Evolutionary conservation across 768 basidiomycete species (phyloP).

Genomic region (Rhizopogon rudus): DNA sequence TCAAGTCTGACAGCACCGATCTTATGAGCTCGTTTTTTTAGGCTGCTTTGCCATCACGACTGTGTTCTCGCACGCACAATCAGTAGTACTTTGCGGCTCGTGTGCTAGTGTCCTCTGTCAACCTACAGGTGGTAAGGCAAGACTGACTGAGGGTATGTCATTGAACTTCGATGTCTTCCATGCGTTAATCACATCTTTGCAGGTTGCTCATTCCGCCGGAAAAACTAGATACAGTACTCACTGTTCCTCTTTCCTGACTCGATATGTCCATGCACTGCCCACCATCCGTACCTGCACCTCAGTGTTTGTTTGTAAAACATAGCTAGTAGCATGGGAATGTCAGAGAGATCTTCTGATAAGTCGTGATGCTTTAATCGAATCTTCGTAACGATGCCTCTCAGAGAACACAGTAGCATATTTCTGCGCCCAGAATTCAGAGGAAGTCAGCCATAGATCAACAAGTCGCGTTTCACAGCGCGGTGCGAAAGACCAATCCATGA

Average conservation of each 20-base stretch:
- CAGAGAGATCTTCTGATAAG: no score
- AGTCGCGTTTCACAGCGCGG: no score
- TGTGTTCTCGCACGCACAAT: constrained; percentile 99
- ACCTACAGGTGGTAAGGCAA: constrained; percentile 96
- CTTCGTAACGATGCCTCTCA: no score
- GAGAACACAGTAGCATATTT: no score
- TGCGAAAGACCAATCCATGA: neutral
- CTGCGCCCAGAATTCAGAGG: no score
- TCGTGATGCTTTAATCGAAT: no score
- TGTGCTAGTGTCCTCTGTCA: constrained; percentile 96
- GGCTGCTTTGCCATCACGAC: constrained; percentile 95
- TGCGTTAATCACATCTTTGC: constrained; percentile 12
- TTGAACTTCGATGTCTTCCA: neutral
- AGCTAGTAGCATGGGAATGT: no score
- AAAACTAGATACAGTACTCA: constrained; percentile 51
- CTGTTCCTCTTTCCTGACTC: no score
- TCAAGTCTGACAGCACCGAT: neutral
- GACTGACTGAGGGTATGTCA: constrained; percentile 89
- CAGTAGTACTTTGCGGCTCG: constrained; percentile 89
- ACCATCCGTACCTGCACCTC: no score
- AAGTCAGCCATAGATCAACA: no score
- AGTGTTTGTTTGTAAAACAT: no score
- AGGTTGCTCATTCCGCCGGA: constrained; percentile 98
- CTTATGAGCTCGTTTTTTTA: constrained; percentile 22
- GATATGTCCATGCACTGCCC: no score